Base-by-base conservation (phyloP, 1,139 yeast species). In the Kodamaea sp. region DNA sequence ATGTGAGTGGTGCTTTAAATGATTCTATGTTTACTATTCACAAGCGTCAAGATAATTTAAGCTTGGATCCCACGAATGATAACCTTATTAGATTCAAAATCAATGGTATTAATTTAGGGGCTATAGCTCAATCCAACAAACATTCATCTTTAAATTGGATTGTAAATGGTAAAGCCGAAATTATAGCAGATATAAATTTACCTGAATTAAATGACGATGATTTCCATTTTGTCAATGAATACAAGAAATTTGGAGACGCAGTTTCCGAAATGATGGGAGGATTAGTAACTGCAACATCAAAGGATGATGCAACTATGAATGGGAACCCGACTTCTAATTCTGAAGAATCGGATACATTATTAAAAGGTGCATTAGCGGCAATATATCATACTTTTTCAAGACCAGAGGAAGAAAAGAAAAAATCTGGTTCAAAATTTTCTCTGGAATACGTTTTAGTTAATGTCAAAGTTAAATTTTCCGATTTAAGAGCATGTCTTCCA, bases 11-110 rank as follows among this genome's bases (percentile, higher is more conserved):
- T 1, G 78, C 89, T 1, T 69, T 84, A 9, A 83, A 84, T 52
- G 83, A 83, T 42, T 78, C 92, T 0, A 67, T 84, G 64, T 84
- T 84, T 60, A 82, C 88, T 2, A 73, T 84, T 20, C 92, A 84
- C 50, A 82, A 82, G 43, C 67, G 68, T 41, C 75, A 68, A 47
- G 55, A 55, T 24, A 55, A 42, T 40, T 57, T 55, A 52, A 48
- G 46, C 31, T 52, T 46, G 6, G 50, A 50, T 31, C 63, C 61
- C 35, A 52, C 63, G 23, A 62, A 62, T 27, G 62, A 62, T 26
- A 70, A 62, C 41, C 69, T 78, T 8, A 77, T 84, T 6, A 63
- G 88, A 42, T 69, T 83, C 49, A 75, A 84, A 52, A 60, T 84
- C 36, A 86, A 83, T 50, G 81, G 83, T 15, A 74, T 82, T 22